Evolutionary conservation across 1,284 basidiomycete genomes (phyloP).

Genomic region (Ceratobasidium sp.): DNA sequence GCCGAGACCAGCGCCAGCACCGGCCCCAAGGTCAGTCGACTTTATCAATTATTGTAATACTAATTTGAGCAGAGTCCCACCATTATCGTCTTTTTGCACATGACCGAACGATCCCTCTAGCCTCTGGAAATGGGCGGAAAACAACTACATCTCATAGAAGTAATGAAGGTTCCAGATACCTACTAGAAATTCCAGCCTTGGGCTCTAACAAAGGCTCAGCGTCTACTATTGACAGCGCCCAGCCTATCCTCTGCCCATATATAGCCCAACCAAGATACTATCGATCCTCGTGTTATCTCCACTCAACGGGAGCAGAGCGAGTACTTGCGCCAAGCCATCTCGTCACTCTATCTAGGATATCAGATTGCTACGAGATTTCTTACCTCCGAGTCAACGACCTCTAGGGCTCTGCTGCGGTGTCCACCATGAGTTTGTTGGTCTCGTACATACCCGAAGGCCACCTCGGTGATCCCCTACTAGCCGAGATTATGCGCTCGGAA

Average conservation of each 20-base stretch:
- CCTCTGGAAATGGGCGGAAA: no score
- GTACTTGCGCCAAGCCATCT: not conserved
- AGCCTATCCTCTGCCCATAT: not conserved
- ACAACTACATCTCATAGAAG: no score
- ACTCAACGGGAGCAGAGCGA: not conserved
- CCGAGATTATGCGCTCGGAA: conserved; percentile 15
- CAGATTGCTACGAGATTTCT: not conserved
- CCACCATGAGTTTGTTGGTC: conserved; percentile 3
- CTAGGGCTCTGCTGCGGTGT: not conserved
- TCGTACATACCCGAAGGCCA: conserved; percentile 27
- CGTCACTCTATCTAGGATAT: not conserved
- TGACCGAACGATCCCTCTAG: no score
- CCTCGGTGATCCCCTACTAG: not conserved
- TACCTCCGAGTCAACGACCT: not conserved
- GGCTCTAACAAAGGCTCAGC: not conserved
- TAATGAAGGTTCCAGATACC: no score
- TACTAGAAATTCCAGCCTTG: no score
- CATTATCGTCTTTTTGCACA: no score
- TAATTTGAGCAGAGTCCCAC: no score
- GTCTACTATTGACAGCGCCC: not conserved
- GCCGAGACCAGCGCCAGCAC: no score
- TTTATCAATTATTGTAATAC: no score
- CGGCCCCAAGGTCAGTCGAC: no score
- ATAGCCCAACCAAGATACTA: not conserved
- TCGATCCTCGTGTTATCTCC: not conserved